These are phyloP conservation scores for Trichosporon ovoides DNA, from an alignment of 1,284 basidiomycete genomes.

Conservation along the genomic window DNA sequence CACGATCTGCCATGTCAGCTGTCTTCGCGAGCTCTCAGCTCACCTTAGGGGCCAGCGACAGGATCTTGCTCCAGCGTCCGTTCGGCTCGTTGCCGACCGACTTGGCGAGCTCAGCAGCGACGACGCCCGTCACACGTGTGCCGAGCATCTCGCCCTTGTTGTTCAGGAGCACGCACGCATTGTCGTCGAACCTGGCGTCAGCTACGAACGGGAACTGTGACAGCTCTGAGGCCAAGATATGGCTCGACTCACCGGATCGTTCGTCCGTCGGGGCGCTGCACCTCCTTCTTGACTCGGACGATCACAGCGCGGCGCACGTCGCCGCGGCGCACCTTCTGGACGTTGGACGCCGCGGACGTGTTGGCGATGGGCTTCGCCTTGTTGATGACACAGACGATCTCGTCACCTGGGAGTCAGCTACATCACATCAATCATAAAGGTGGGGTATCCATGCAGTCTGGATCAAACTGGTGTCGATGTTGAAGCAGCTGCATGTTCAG, in stretches of 20 bases:
- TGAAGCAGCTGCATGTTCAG: too few species aligned
- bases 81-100: slow-evolving; percentile 56
- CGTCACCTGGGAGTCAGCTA: slow-evolving; percentile 66
- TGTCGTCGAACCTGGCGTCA: slow-evolving; percentile 82
- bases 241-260: slow-evolving; percentile 36
- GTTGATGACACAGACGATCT: slow-evolving; percentile 95
- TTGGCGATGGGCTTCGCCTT: slow-evolving; percentile 71
- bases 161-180: slow-evolving; percentile 91
- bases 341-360: slow-evolving; percentile 47
- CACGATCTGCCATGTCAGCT: slow-evolving; percentile 8
- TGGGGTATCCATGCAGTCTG: neutral
- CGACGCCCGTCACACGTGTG: slow-evolving; percentile 88
- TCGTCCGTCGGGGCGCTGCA: slow-evolving; percentile 41
- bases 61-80: slow-evolving; percentile 79
- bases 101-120: slow-evolving; percentile 76
- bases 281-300: slow-evolving; percentile 64
- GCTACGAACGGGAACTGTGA: neutral
- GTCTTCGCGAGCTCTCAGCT: slow-evolving; percentile 15
- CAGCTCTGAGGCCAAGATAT: neutral
- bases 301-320: slow-evolving; percentile 93
- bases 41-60: slow-evolving; percentile 87
- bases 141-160: slow-evolving; percentile 96
- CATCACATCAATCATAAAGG: neutral
- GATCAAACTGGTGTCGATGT: too few species aligned
- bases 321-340: slow-evolving; percentile 74